Percentiles rank a stretch among this genome's conserved stretches.
Evolutionary conservation across 2,329 filamentous ascomycete species (phyloP).

Genomic region (Parasarocladium wereldwijsianum): DNA sequence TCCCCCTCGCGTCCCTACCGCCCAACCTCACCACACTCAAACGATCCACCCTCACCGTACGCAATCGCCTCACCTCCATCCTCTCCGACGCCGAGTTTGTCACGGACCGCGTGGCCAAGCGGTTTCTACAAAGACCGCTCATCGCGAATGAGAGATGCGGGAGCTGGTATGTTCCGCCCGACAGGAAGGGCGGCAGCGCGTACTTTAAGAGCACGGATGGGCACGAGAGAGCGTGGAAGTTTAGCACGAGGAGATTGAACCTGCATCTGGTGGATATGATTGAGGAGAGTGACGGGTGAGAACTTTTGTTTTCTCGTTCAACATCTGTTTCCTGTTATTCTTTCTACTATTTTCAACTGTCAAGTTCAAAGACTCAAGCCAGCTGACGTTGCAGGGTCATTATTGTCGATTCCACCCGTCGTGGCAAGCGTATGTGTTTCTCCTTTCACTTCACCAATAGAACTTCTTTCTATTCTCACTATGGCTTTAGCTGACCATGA

Average conservation of each 20-base stretch:
- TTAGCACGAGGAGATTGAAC: slow-evolving; percentile 75
- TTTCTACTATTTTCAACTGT: not conserved
- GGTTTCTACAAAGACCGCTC: slow-evolving; percentile 50
- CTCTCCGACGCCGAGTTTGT: slow-evolving; percentile 64
- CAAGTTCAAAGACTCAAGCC: not conserved
- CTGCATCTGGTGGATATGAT: slow-evolving; percentile 62
- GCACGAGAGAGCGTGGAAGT: slow-evolving; percentile 80
- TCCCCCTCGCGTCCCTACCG: slow-evolving; percentile 35
- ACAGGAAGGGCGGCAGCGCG: slow-evolving; percentile 52
- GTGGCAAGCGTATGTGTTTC: slow-evolving; percentile 57
- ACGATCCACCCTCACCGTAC: slow-evolving; percentile 60
- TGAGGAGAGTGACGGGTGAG: slow-evolving; percentile 50
- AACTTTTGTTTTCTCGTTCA: slow-evolving; percentile 5
- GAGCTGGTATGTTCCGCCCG: slow-evolving; percentile 75
- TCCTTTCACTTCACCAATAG: not conserved
- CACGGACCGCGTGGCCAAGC: slow-evolving; percentile 32
- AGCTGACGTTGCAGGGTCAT: slow-evolving; percentile 43
- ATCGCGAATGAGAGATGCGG: slow-evolving; percentile 92
- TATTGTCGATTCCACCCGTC: slow-evolving; percentile 82
- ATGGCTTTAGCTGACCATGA: not conserved
- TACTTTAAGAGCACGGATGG: slow-evolving; percentile 99
- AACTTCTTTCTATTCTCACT: not conserved
- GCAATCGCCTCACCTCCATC: slow-evolving; percentile 74
- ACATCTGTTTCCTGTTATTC: not conserved
- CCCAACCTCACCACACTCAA: slow-evolving; percentile 62